phyloP scores from a whole-genome alignment of 257 asterid genomes.

The Thymus quinquecostatus region DNA sequence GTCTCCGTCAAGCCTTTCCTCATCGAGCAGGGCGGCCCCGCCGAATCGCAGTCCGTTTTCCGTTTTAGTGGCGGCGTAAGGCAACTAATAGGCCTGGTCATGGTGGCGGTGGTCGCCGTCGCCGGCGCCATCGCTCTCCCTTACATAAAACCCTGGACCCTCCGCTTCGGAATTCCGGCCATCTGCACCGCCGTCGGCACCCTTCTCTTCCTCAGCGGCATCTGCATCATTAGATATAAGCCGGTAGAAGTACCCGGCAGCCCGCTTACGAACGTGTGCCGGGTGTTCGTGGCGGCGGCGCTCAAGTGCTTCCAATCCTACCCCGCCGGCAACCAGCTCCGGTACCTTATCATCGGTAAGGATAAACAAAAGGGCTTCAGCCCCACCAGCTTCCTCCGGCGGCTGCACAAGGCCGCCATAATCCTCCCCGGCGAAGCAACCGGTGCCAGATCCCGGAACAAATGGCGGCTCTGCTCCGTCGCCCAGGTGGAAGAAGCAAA shows the following conservation, averaged over 20 bases:
- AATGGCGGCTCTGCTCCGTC: too few species aligned
- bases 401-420: too few species aligned
- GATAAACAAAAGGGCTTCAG: too few species aligned
- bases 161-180: constrained; percentile 1
- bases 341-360: too few species aligned
- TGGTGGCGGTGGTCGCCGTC: background rate
- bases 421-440: too few species aligned
- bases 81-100: background rate
- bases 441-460: too few species aligned
- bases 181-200: background rate
- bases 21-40: background rate
- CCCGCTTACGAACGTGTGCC: background rate
- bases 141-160: background rate
- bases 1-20: background rate
- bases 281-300: background rate
- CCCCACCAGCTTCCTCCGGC: too few species aligned
- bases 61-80: too few species aligned
- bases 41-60: too few species aligned
- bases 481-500: too few species aligned
- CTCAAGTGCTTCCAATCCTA: too few species aligned
- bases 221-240: background rate
- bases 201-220: background rate
- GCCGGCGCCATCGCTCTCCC: constrained; percentile 6
- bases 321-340: too few species aligned
- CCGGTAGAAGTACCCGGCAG: background rate